phyloP scores from a whole-genome alignment of 2,329 filamentous ascomycete genomes.

The Aphanocladium album region DNA sequence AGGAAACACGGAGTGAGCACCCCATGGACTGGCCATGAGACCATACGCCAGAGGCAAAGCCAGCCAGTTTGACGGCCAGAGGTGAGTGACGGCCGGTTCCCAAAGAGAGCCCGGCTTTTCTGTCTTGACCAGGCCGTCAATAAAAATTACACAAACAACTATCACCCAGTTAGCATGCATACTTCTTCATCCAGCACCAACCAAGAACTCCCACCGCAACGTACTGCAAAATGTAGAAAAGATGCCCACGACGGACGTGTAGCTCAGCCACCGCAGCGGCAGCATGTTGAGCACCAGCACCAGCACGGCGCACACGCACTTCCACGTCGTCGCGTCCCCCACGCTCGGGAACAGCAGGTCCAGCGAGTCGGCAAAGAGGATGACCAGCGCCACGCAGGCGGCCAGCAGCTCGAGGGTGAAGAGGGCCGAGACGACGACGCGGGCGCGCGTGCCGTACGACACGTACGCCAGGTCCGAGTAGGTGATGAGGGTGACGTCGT shows the following conservation, averaged over 20 bases:
- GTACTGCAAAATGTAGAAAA: slow-evolving; percentile 81
- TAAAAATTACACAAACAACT: slow-evolving; percentile 80
- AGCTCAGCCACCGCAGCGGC: slow-evolving; percentile 76
- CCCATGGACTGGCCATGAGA: slow-evolving; percentile 74
- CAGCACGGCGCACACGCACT: slow-evolving; percentile 73
- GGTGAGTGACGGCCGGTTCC: slow-evolving; percentile 71
- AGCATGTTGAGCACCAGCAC: slow-evolving; percentile 80
- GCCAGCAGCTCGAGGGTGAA: slow-evolving; percentile 86
- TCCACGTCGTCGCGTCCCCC: slow-evolving; percentile 67
- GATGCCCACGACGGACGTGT: slow-evolving; percentile 91
- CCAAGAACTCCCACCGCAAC: slow-evolving; percentile 33
- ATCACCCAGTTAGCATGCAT: neutral
- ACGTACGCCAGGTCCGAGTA: slow-evolving; percentile 92
- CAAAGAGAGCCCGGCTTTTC: slow-evolving; percentile 75
- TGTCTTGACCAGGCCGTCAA: slow-evolving; percentile 82
- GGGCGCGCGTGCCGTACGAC: slow-evolving; percentile 77
- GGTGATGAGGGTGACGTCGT: slow-evolving; percentile 79
- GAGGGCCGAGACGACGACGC: slow-evolving; percentile 75
- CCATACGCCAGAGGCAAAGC: slow-evolving; percentile 85
- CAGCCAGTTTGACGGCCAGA: slow-evolving; percentile 82
- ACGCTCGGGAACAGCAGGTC: slow-evolving; percentile 69
- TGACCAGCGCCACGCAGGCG: slow-evolving; percentile 81
- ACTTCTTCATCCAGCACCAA: too few species aligned
- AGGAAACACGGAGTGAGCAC: slow-evolving; percentile 68
- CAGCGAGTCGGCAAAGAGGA: slow-evolving; percentile 90